Conservation (phyloP, 176 grass and related monocot species). For the Oryza glaberrima region DNA sequence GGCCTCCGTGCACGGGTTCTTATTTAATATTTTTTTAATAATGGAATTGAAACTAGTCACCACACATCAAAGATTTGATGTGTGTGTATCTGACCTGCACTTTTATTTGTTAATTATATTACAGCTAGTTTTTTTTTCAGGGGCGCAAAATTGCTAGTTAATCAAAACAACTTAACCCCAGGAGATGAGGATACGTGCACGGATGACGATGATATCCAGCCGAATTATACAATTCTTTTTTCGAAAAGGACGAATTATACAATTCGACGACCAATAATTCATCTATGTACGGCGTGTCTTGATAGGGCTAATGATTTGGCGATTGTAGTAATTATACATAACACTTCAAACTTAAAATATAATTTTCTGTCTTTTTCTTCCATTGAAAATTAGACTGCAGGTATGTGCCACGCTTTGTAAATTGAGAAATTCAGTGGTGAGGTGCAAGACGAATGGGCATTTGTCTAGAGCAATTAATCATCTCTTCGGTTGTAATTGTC, state of each 20-base stretch:
- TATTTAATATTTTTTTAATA: background rate
- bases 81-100: background rate
- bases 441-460: conserved; percentile 8
- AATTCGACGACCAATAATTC: background rate
- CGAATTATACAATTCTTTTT: background rate
- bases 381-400: background rate
- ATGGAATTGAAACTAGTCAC: background rate
- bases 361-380: background rate
- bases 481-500: conserved; percentile 39
- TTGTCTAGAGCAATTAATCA: conserved; percentile 42
- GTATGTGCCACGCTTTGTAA: background rate
- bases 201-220: background rate
- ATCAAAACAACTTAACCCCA: background rate
- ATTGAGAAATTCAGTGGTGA: background rate
- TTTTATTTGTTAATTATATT: background rate
- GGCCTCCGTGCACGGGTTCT: background rate
- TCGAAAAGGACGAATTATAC: background rate
- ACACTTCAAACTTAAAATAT: background rate
- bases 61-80: background rate
- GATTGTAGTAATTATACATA: background rate
- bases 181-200: background rate
- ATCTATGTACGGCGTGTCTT: background rate
- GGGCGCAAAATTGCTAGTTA: background rate
- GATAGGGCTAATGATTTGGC: background rate
- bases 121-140: background rate